Evolutionary conservation across 306 rosid species (phyloP).

Genomic region (Rubus idaeus): DNA sequence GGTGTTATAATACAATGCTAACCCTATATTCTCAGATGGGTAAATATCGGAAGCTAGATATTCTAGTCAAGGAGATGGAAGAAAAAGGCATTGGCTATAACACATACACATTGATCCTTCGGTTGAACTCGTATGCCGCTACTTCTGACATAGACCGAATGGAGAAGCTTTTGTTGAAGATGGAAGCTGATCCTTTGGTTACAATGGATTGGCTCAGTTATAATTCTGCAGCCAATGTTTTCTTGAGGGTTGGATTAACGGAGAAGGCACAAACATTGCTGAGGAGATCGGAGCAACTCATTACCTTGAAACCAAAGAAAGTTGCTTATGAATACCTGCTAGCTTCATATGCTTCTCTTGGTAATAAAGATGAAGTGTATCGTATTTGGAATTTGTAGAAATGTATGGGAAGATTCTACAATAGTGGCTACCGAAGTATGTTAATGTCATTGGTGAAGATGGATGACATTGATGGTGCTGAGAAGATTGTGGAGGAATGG

Average conservation of each 20-base stretch:
- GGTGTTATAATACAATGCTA: constrained; percentile 52
- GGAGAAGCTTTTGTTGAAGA: constrained; percentile 14
- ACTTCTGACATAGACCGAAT: background rate
- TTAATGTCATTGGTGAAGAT: constrained; percentile 60
- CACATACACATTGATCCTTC: background rate
- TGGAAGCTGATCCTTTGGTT: constrained; percentile 9
- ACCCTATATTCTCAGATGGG: constrained; percentile 55
- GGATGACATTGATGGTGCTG: constrained; percentile 62
- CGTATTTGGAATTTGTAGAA: constrained; percentile 54
- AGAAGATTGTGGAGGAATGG: constrained; percentile 64
- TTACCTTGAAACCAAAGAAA: constrained; percentile 4
- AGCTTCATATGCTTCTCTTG: constrained; percentile 43
- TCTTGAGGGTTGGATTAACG: background rate
- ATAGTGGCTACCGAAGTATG: constrained; percentile 47
- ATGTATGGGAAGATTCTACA: constrained; percentile 4
- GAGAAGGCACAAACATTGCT: background rate
- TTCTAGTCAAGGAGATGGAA: constrained; percentile 23
- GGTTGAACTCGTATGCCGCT: background rate
- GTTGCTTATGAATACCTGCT: constrained; percentile 48
- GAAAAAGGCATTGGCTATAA: constrained; percentile 7
- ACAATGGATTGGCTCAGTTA: background rate
- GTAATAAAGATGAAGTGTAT: constrained; percentile 57
- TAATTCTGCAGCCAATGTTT: background rate
- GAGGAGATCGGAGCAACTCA: background rate
- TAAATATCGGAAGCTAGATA: constrained; percentile 47